Base-by-base conservation (phyloP, 2,329 filamentous ascomycete genomes). In the Fusarium haematococcum region DNA sequence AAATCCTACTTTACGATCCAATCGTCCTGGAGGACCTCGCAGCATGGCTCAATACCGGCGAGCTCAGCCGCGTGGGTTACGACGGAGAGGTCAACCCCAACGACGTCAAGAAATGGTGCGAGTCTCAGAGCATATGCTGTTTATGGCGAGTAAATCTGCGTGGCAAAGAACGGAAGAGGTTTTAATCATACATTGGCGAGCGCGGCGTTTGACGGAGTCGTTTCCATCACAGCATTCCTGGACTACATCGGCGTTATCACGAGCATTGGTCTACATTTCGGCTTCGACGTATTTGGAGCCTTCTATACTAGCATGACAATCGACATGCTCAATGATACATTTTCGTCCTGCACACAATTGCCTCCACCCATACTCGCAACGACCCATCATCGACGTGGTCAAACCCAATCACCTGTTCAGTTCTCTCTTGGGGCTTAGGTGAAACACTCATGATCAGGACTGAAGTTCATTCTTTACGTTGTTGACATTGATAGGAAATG, bases 1-100 rank as follows among this genome's bases (percentile, higher is more conserved):
- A 95, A 84, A 98, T 99, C 56, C 86, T 98, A 7, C 90, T 98
- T 80, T 98, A 97, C 80, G 95, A 98, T 78, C 95, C 96, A 0
- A 93, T 99, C 50, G 88, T 97, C 2, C 83, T 98, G 0, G 96
- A 98, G 82, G 95, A 98, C 74, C 85, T 99, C 16, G 89, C 95
- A 0, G 84, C 85, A 0, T 98, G 95, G 93, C 84, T 98, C 18
- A 98, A 98, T 76, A 88, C 88, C 5, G 92, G 92, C 14, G 90
- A 91, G 27, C 83, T 95, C 52, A 87, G 87, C 14, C 85, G 86
- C 5, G 88, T 91, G 1, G 91, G 91, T 0, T 93, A 90, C 76
- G 92, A 94, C 74, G 88, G 87, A 10, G 91, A 94, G 79, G 89
- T 93, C 11, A 86, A 85, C 8, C 84, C 89, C 0, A 85, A 81